Base-by-base conservation (phyloP, 495 filamentous ascomycete species). In the Clavariopsis aquatica region DNA sequence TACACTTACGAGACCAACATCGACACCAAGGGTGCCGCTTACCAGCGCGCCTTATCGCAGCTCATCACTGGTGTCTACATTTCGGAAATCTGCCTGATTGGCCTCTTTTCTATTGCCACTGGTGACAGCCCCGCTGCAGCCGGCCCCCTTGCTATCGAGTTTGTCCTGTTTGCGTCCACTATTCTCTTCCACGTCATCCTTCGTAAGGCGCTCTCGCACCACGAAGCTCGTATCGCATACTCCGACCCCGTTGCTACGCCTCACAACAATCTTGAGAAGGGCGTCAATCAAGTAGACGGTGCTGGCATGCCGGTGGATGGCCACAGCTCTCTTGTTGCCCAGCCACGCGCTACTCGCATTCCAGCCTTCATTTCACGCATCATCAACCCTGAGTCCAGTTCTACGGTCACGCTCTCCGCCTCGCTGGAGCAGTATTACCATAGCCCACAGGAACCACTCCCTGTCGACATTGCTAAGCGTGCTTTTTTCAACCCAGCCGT, bases 1-100 rank as follows among this genome's bases (percentile, higher is more conserved):
- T 98, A 95, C 76, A 91, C 96, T 53, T 91, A 87, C 54, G 90
- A 95, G 71, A 83, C 88, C 28, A 65, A 81, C 55, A 88, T 97
- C 72, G 93, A 98, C 77, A 97, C 94, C 26, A 91, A 95, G 68
- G 94, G 94, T 58, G 84, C 89, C 36, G 84, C 89, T 64, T 98
- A 97, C 73, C 87, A 89, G 4, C 85, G 87, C 36, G 94, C 90
- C n/a, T 78, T 98, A 64, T 92, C 97, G 74, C 94, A 98, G 66
- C 85, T 95, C 64, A 88, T 93, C 45, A 87, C 89, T 0, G 94
- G 94, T 66, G 82, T 94, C 58, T 98, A 98, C 75, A 78, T 98
- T 17, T 83, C 86, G 34, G 85, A 93, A 63, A 69, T 93, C 62
- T 96, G 91, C 76, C 80, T 98, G 78, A 91, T 98, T 59, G 94